A percentile compares a stretch with the other conserved stretches of the same genome.
Conservation (phyloP, 1,284 basidiomycete genomes). For the Sporisorium scitamineum region DNA sequence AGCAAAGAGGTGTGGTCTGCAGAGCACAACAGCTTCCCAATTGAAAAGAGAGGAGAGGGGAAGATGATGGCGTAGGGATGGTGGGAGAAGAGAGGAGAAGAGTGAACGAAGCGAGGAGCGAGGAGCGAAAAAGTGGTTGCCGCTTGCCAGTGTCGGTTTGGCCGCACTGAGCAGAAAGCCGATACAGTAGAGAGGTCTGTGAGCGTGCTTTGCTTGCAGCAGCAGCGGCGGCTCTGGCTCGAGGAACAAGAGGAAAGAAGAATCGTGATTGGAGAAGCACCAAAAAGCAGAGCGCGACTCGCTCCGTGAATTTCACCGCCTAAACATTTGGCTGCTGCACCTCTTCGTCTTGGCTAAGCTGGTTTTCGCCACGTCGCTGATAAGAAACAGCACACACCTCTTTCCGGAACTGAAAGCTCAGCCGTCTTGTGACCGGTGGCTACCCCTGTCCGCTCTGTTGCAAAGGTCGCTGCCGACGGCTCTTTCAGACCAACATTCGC, state of each 20-base stretch:
- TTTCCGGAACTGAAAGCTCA: neutral
- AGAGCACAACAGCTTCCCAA: neutral
- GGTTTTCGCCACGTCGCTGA: conserved; percentile 3
- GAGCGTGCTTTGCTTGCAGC: neutral
- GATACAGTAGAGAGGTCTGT: too few relatives aligned
- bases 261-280: neutral
- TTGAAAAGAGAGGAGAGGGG: neutral
- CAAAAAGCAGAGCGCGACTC: conserved; percentile 4
- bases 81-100: neutral
- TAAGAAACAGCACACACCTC: neutral
- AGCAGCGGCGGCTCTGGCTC: neutral
- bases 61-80: neutral
- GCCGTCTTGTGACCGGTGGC: neutral
- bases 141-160: neutral
- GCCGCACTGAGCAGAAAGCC: neutral
- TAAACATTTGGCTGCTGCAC: neutral
- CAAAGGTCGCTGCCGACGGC: neutral
- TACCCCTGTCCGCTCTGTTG: neutral
- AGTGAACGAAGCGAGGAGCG: neutral
- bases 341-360: conserved; percentile 10
- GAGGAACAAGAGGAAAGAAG: neutral
- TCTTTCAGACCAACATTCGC: neutral
- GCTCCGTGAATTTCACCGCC: conserved; percentile 1
- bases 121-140: neutral
- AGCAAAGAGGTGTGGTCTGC: neutral